phyloP scores from a whole-genome alignment of 768 basidiomycete species.

The Tricholoma sp. region DNA sequence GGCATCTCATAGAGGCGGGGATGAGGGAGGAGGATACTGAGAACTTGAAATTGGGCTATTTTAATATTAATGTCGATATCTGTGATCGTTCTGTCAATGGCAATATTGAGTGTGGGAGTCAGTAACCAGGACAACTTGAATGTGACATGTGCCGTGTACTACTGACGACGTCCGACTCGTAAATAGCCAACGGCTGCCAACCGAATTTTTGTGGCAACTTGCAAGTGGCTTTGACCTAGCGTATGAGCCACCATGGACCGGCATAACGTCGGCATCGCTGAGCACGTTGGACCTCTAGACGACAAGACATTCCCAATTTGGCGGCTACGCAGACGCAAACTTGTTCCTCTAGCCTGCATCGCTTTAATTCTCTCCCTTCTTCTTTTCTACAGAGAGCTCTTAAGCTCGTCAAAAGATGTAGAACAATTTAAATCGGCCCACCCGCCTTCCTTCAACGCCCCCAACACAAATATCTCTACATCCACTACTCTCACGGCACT shows the following conservation, averaged over 20 bases:
- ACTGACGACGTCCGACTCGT: too few relatives aligned
- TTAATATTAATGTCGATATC: background rate
- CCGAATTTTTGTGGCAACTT: background rate
- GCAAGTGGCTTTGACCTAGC: background rate
- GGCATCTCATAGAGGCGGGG: conserved; percentile 73
- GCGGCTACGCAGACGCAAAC: conserved; percentile 16
- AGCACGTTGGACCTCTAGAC: background rate
- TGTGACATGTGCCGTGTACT: too few relatives aligned
- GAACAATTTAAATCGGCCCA: background rate
- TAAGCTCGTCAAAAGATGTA: background rate
- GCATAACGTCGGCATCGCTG: background rate
- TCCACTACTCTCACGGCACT: conserved; percentile 12
- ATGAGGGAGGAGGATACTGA: conserved; percentile 54
- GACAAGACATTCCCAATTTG: background rate
- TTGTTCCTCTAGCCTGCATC: conserved; percentile 10
- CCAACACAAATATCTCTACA: conserved; percentile 1
- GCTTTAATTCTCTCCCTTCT: conserved; percentile 13
- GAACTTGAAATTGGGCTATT: background rate
- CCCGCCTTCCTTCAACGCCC: conserved; percentile 3
- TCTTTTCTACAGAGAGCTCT: conserved; percentile 15
- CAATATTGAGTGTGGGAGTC: background rate
- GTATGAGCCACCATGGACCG: background rate
- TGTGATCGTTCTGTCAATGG: background rate
- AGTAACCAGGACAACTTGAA: background rate
- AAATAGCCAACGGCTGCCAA: too few relatives aligned